phyloP scores from a whole-genome alignment of 192 early-diverging fungal genomes.

The Phycomyces nitens region DNA sequence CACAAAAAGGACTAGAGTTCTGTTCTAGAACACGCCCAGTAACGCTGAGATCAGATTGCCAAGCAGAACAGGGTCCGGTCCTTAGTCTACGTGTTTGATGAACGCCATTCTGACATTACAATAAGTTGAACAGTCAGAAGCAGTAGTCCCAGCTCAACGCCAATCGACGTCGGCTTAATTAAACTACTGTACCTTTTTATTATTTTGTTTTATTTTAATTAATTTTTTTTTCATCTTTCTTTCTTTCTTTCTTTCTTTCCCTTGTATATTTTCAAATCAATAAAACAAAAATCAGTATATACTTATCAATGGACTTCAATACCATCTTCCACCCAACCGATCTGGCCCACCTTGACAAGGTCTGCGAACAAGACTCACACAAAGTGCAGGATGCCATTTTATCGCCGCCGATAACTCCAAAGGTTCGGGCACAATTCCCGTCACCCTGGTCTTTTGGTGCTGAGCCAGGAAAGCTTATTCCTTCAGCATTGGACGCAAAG shows the following conservation, averaged over 20 bases:
- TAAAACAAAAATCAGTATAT: too few species aligned
- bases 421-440: background rate
- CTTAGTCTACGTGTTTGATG: too few species aligned
- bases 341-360: background rate
- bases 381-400: constrained; percentile 1
- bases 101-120: background rate
- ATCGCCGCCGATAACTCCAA: constrained; percentile 14
- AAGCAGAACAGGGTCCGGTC: too few species aligned
- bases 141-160: background rate
- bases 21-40: too few species aligned
- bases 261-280: too few species aligned
- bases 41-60: too few species aligned
- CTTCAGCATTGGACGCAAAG: background rate
- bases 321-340: too few species aligned
- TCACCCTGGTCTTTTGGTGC: background rate
- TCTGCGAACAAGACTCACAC: background rate
- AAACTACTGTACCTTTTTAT: background rate
- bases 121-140: constrained; percentile 1
- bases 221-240: too few species aligned
- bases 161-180: background rate
- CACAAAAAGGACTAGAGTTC: too few species aligned
- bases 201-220: too few species aligned
- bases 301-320: too few species aligned
- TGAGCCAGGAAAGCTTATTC: background rate
- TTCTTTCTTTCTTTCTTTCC: too few species aligned